These are phyloP conservation scores for Ilyonectria destructans DNA, from an alignment of 2,329 filamentous ascomycete species.

Conservation along the genomic window DNA sequence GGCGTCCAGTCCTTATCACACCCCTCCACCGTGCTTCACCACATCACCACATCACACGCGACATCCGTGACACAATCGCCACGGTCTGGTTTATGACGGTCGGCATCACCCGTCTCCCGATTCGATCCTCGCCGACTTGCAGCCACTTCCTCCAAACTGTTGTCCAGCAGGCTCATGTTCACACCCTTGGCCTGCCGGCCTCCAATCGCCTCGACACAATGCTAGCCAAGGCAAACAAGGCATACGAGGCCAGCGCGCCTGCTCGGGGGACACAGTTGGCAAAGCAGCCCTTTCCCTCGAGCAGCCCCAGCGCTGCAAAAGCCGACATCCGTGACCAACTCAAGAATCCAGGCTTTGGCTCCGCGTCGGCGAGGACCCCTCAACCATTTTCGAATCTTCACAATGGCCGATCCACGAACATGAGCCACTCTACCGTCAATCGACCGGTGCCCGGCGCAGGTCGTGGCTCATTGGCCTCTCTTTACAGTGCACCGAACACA, in stretches of 20 bases:
- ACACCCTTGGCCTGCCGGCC: slow-evolving; percentile 36
- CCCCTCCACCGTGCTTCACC: slow-evolving; percentile 9
- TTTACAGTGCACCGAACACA: slow-evolving; percentile 64
- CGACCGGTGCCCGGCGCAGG: slow-evolving; percentile 30
- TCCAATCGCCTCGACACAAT: slow-evolving; percentile 49
- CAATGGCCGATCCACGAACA: slow-evolving; percentile 53
- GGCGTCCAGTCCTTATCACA: slow-evolving; percentile 13
- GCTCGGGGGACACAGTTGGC: slow-evolving; percentile 56
- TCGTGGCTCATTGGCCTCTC: slow-evolving; percentile 56
- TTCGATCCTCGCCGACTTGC: slow-evolving; percentile 57
- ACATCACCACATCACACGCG: neutral
- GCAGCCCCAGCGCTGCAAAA: slow-evolving; percentile 64
- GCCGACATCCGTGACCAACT: slow-evolving; percentile 68
- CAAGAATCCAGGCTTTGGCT: slow-evolving; percentile 60
- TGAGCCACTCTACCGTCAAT: slow-evolving; percentile 44
- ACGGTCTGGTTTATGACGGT: slow-evolving; percentile 55
- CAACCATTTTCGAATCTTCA: slow-evolving; percentile 48
- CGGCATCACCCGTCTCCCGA: slow-evolving; percentile 50
- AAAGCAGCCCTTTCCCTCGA: slow-evolving; percentile 73
- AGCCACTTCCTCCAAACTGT: slow-evolving; percentile 47
- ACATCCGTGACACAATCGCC: slow-evolving; percentile 7
- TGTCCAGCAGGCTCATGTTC: slow-evolving; percentile 45
- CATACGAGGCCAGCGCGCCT: slow-evolving; percentile 58
- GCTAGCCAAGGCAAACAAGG: slow-evolving; percentile 57
- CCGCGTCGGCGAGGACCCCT: slow-evolving; percentile 60